Base-by-base conservation (phyloP, 345 rosid genomes). In the Heritiera fomes region DNA sequence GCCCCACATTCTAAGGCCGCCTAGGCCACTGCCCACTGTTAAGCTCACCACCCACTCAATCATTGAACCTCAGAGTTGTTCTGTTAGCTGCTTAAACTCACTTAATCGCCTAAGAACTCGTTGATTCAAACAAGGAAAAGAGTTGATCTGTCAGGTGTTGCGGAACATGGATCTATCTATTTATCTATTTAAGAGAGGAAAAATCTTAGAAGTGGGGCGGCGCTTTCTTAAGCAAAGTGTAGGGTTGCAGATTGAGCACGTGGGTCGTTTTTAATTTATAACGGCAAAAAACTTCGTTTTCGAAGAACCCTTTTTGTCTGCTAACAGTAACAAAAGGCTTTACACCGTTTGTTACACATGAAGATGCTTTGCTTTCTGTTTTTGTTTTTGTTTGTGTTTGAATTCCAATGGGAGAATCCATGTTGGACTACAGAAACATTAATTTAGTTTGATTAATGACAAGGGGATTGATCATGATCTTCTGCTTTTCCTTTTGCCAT, bases 1-100 rank as follows among this genome's bases (percentile, higher is more conserved):
- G 64, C 11, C 52, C 68, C 79, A 45, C 79, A 74, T 56, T 64
- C 71, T 70, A 0, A 43, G 7, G 45, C 45, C 38, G 38, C 38
- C 38, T 3, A 34, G 38, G 38, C 3, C 38, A 34, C 38, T 23
- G 28, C 28, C 28, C 28, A 23, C 28, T 23, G 28, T 23, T 23
- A 23, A 23, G 38, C 38, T 34, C 38, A 3, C 73, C 38, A 3
- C 73, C 32, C 12, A 49, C 47, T 70, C 34, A 62, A 62, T 62
- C 41, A 62, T 63, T 32, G 65, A 58, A 58, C 14, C 65, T 8
- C 65, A 9, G 65, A 23, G 40, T 28, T 61, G 34, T 28, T 28
- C 40, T 61, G 15, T 20, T 12, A 4, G 30, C n/a, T 69, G 28
- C 23, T 55, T 55, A 55, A 18, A 50, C 55, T 47, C 52, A 10